phyloP scores from a whole-genome alignment of 1,284 basidiomycete species.

The Cryptococcus jaspeensis region DNA sequence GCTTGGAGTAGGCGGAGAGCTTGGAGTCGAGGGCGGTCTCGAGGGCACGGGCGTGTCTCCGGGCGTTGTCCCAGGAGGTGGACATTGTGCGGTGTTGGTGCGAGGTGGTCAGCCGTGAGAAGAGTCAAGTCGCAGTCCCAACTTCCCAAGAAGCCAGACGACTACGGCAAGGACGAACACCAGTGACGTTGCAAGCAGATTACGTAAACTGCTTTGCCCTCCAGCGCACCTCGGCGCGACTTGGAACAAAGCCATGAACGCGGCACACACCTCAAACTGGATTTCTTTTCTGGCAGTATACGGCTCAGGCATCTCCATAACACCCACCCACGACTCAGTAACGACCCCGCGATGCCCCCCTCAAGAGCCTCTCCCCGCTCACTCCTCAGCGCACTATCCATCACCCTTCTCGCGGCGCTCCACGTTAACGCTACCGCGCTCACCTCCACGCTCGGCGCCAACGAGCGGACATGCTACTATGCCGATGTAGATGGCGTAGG shows the following conservation, averaged over 20 bases:
- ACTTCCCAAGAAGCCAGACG: too few relatives aligned
- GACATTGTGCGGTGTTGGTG: conserved; percentile 19
- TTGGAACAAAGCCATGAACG: background rate
- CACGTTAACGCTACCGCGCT: conserved; percentile 62
- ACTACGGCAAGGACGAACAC: background rate
- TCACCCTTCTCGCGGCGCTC: conserved; percentile 9
- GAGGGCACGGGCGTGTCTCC: conserved; percentile 83
- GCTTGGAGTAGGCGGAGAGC: conserved; percentile 80
- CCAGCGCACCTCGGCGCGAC: background rate
- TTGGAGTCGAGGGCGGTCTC: conserved; percentile 89
- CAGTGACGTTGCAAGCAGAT: background rate
- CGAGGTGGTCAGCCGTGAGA: background rate
- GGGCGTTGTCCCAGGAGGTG: conserved; percentile 55
- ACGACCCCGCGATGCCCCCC: background rate
- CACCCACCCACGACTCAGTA: too few relatives aligned
- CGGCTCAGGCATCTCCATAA: background rate
- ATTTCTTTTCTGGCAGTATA: background rate
- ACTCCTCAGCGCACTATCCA: conserved; percentile 13
- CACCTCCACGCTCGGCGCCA: conserved; percentile 80
- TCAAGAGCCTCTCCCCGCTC: conserved; percentile 1
- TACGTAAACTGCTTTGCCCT: background rate
- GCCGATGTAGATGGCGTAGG: conserved; percentile 77
- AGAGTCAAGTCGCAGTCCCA: too few relatives aligned
- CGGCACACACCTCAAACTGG: background rate
- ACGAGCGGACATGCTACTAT: conserved; percentile 90